A percentile compares a stretch with the other conserved stretches of the same genome.
These are phyloP conservation scores for Trypanosoma cruzi DNA, from an alignment of 208 protist species.

Conservation along the genomic window DNA sequence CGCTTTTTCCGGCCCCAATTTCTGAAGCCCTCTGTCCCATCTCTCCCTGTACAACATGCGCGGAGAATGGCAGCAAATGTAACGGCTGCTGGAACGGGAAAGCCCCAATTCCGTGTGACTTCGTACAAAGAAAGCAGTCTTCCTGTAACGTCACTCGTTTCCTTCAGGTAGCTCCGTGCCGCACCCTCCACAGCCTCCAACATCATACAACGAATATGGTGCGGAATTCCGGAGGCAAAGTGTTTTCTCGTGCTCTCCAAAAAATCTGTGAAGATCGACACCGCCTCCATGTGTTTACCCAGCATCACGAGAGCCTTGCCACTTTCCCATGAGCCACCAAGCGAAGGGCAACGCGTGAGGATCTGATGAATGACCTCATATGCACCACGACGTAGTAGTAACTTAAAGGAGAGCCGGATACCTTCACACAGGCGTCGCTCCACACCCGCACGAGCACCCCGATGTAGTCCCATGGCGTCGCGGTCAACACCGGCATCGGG, in stretches of 20 bases:
- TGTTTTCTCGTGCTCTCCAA: slow-evolving; percentile 26
- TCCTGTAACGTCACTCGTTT: not conserved
- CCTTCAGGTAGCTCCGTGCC: slow-evolving; percentile 10
- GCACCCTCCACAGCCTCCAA: slow-evolving; percentile 30
- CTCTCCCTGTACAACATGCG: not conserved
- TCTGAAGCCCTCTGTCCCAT: not conserved
- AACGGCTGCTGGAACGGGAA: slow-evolving; percentile 28
- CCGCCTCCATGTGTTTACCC: slow-evolving; percentile 42
- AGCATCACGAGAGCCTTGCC: slow-evolving; percentile 48
- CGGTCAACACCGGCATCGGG: slow-evolving; percentile 27
- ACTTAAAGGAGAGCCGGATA: slow-evolving; percentile 66
- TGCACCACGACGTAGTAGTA: slow-evolving; percentile 45
- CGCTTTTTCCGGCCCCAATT: not conserved
- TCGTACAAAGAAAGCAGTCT: slow-evolving; percentile 22
- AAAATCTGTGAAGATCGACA: slow-evolving; percentile 43
- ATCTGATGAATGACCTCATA: slow-evolving; percentile 40
- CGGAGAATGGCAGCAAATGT: slow-evolving; percentile 26
- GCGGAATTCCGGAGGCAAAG: slow-evolving; percentile 32
- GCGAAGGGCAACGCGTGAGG: slow-evolving; percentile 37
- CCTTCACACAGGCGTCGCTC: slow-evolving; percentile 48
- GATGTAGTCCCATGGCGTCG: slow-evolving; percentile 19
- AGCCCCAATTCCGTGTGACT: slow-evolving; percentile 22
- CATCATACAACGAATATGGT: slow-evolving; percentile 25
- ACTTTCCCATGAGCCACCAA: slow-evolving; percentile 75
- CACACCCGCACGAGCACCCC: slow-evolving; percentile 32